These are phyloP conservation scores for Plasmopara halstedii DNA, from an alignment of 352 stramenopile genomes.

Conservation along the genomic window DNA sequence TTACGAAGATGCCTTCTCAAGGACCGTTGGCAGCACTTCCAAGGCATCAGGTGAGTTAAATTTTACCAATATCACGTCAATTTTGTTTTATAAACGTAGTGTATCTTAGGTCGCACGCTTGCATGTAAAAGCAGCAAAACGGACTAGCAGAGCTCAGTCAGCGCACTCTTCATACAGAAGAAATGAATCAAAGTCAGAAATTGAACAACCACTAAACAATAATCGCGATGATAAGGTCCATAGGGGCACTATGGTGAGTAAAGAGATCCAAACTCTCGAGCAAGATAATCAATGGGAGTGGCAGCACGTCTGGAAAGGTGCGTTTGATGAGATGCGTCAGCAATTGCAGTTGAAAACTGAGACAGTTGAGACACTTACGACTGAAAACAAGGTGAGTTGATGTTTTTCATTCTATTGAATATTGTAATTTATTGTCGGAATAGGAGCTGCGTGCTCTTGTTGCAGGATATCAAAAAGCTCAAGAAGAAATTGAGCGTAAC, in stretches of 20 bases:
- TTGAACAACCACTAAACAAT: slow-evolving; percentile 2
- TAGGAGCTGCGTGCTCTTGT: slow-evolving; percentile 42
- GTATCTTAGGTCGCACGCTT: slow-evolving; percentile 19
- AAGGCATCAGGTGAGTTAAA: slow-evolving; percentile 38
- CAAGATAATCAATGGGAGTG: slow-evolving; percentile 63
- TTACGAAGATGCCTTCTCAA: slow-evolving; percentile 58
- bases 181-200: neutral
- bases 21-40: slow-evolving; percentile 42
- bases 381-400: slow-evolving; percentile 37
- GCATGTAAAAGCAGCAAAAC: slow-evolving; percentile 5
- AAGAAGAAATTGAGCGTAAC: slow-evolving; percentile 26
- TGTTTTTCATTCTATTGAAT: neutral
- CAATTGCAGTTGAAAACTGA: slow-evolving; percentile 28
- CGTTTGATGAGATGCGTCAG: slow-evolving; percentile 50
- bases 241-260: slow-evolving; percentile 14
- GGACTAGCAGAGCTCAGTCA: slow-evolving; percentile 1
- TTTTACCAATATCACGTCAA: too few species aligned
- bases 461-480: slow-evolving; percentile 29
- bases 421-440: neutral
- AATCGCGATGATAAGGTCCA: slow-evolving; percentile 3
- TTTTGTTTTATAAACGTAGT: too few species aligned
- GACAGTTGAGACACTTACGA: slow-evolving; percentile 11
- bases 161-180: neutral
- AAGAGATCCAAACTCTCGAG: slow-evolving; percentile 52
- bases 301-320: slow-evolving; percentile 63